Percentiles rank a stretch among this genome's conserved stretches.
Conservation (phyloP, 2,329 filamentous ascomycete genomes). For the Diaporthe eres region DNA sequence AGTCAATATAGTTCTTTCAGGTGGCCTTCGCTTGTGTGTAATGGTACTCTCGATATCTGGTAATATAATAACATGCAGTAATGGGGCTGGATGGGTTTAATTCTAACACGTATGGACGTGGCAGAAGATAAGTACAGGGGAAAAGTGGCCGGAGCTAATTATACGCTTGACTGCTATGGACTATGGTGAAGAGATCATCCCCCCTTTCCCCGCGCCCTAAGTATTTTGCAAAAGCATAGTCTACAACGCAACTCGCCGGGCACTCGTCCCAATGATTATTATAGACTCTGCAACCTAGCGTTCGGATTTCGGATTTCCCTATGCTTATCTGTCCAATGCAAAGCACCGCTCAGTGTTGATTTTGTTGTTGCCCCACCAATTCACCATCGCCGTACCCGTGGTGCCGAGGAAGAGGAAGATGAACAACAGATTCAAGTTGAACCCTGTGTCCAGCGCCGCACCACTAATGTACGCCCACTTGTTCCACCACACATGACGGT, state of each 20-base stretch:
- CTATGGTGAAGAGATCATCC: neutral
- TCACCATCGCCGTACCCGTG: slow-evolving; percentile 42
- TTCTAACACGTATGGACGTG: neutral
- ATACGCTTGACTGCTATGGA: neutral
- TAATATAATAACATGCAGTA: neutral
- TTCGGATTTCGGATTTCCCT: too few species aligned
- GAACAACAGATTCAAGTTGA: slow-evolving; percentile 44
- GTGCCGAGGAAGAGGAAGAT: slow-evolving; percentile 44
- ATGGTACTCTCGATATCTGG: neutral
- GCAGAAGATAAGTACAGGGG: neutral
- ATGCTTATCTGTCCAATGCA: slow-evolving; percentile 22
- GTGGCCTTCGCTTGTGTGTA: neutral
- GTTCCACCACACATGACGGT: slow-evolving; percentile 42
- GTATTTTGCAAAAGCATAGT: neutral
- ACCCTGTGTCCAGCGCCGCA: slow-evolving; percentile 44
- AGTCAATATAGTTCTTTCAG: too few species aligned
- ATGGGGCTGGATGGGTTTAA: neutral
- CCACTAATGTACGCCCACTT: slow-evolving; percentile 44
- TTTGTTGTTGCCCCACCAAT: slow-evolving; percentile 45
- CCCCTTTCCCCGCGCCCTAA: neutral
- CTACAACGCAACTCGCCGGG: neutral
- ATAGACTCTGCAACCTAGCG: neutral
- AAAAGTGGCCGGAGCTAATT: neutral
- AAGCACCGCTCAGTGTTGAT: slow-evolving; percentile 43
- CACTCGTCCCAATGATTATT: neutral